phyloP scores from a whole-genome alignment of 2,329 filamentous ascomycete species.

The Akanthomyces uredinophilus region DNA sequence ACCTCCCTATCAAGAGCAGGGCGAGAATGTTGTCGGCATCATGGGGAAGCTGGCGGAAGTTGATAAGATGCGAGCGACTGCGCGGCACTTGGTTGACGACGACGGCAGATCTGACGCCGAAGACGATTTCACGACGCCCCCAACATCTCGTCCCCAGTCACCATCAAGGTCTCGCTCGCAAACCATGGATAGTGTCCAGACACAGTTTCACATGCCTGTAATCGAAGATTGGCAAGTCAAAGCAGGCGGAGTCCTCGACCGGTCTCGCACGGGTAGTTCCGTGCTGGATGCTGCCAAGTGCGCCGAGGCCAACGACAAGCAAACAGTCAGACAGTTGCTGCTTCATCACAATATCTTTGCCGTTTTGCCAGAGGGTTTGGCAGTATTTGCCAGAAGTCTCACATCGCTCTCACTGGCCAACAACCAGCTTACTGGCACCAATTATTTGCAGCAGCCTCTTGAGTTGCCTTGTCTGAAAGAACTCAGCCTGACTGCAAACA shows the following conservation, averaged over 20 bases:
- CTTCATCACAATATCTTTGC: conserved; percentile 75
- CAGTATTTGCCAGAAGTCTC: conserved; percentile 65
- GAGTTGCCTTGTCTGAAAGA: conserved; percentile 70
- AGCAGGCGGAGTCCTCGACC: conserved; percentile 60
- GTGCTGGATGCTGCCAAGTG: conserved; percentile 53
- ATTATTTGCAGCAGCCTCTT: conserved; percentile 61
- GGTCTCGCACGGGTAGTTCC: conserved; percentile 60
- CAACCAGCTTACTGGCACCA: conserved; percentile 63
- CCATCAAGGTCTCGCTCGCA: conserved; percentile 44
- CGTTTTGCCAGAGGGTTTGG: conserved; percentile 64
- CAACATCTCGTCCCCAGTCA: conserved; percentile 48
- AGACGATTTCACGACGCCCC: conserved; percentile 51
- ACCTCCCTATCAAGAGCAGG: conserved; percentile 34
- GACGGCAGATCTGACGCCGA: conserved; percentile 48
- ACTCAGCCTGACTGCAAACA: conserved; percentile 70
- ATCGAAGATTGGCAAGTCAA: conserved; percentile 51
- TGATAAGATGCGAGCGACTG: conserved; percentile 16
- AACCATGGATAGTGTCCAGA: conserved; percentile 39
- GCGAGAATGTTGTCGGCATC: conserved; percentile 19
- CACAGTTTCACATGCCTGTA: conserved; percentile 41
- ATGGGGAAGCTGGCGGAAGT: conserved; percentile 30
- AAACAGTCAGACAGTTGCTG: conserved; percentile 53
- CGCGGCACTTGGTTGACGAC: conserved; percentile 27
- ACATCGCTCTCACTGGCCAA: conserved; percentile 68
- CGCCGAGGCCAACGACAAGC: conserved; percentile 49